phyloP scores from a whole-genome alignment of 2,329 filamentous ascomycete genomes.

The Hymenotorrendiella dingleyae region DNA sequence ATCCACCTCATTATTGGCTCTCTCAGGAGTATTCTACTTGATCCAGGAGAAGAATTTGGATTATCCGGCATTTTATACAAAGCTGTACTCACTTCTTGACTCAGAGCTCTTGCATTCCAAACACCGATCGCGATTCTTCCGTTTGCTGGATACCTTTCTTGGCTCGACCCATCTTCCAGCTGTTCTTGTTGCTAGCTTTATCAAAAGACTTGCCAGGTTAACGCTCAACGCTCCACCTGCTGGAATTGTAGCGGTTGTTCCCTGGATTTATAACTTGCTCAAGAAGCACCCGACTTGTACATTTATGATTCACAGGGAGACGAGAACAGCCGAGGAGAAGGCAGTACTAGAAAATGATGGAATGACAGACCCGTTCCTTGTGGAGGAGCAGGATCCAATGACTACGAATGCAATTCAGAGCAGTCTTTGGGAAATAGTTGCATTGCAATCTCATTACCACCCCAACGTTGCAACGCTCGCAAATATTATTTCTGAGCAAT shows the following conservation, averaged over 20 bases:
- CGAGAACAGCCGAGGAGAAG: conserved; percentile 51
- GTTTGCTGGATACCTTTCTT: conserved; percentile 85
- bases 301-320: conserved; percentile 87
- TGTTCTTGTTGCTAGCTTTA: conserved; percentile 85
- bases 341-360: conserved; percentile 55
- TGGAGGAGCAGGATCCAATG: conserved; percentile 74
- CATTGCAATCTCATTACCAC: conserved; percentile 88
- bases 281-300: conserved; percentile 85
- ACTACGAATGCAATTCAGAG: conserved; percentile 84
- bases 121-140: conserved; percentile 88
- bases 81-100: conserved; percentile 90
- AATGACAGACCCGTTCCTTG: conserved; percentile 67
- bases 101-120: conserved; percentile 84
- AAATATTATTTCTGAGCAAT: conserved; percentile 92
- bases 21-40: conserved; percentile 91
- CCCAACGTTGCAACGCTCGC: conserved; percentile 93
- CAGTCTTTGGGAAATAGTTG: conserved; percentile 90
- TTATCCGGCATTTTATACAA: conserved; percentile 89
- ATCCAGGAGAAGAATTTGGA: conserved; percentile 92
- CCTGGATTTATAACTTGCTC: conserved; percentile 93
- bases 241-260: conserved; percentile 81
- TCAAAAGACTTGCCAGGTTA: conserved; percentile 84
- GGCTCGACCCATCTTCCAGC: conserved; percentile 88
- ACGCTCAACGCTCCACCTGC: conserved; percentile 84
- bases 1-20: conserved; percentile 76